Evolutionary conservation across 148 eudicot genomes (phyloP), one percentile per base, ranked within the genome.

Genomic region (Spergularia bocconei): DNA sequence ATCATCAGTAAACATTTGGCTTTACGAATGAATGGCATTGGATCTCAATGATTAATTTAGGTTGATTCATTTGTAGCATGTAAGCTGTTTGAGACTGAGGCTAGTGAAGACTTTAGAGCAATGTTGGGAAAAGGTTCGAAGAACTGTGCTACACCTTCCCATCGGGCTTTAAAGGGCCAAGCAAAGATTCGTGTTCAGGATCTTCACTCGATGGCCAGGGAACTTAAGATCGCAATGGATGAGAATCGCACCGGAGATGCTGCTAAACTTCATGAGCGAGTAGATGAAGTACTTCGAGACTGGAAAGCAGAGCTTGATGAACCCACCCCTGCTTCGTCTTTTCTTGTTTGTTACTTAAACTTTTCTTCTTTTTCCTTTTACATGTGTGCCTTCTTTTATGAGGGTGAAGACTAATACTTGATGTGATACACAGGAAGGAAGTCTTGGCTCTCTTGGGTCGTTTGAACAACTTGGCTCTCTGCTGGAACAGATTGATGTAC

Each of bases 291-390:
- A 29, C 82, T 86, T 41, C 68, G 75, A 47, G 86, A 86, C 67
- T 86, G 86, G 88, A 83, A 81, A 69, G 78, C 83, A 44, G 88
- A 86, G 79, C 84, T 86, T 48, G 77, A 81, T 79, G 81, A 78
- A 74, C 82, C 86, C 10, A 72, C 83, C 41, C 88, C 88, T 9
- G 81, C 82, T 65, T 80, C 84, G 38, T 86, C 86, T 39, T 68
- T 83, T 15, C 76, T 23, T 41, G 86, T 85, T 54, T 36, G 88
- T 72, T 67, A 13, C 66, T 63, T 54, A 14, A 11, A 8, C 47
- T 17, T 50, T 29, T 29, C 3, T 29, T 29, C 33, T 33, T 66
- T 39, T 11, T n/a, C 14, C n/a, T 70, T 20, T 13, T 36, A 63
- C 10, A 0, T 61, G 12, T 41, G 36, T 23, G 13, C 3, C 44